Percentiles rank a stretch among this genome's conserved stretches.
These are phyloP conservation scores for Spergularia marina DNA, from an alignment of 148 eudicot species.

Conservation along the genomic window DNA sequence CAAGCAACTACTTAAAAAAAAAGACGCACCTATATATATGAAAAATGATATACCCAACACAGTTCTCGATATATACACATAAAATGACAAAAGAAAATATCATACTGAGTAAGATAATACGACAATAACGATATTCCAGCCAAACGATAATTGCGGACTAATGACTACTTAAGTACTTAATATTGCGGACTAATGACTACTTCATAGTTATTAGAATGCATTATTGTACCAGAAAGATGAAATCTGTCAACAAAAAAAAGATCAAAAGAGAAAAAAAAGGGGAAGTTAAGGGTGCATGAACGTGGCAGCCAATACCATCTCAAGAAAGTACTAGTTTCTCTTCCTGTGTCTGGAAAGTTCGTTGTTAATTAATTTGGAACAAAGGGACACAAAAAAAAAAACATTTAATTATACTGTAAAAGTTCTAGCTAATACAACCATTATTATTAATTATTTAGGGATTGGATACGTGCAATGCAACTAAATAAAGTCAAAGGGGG, in stretches of 20 bases:
- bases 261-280: not conserved
- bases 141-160: too few relatives aligned
- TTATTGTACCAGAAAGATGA: not conserved
- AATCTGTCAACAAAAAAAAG: too few relatives aligned
- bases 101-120: too few relatives aligned
- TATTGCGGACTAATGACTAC: too few relatives aligned
- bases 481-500: slow-evolving; percentile 16
- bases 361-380: not conserved
- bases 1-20: too few relatives aligned
- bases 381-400: not conserved
- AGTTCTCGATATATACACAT: too few relatives aligned
- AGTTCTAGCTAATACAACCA: not conserved
- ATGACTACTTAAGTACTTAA: too few relatives aligned
- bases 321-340: not conserved
- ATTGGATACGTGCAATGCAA: slow-evolving; percentile 7
- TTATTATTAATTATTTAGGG: not conserved
- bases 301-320: slow-evolving; percentile 14
- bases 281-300: slow-evolving; percentile 14
- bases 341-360: not conserved
- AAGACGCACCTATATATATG: too few relatives aligned
- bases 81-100: too few relatives aligned
- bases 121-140: too few relatives aligned
- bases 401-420: not conserved
- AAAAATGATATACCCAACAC: too few relatives aligned
- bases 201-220: too few relatives aligned